Base-by-base conservation (phyloP, 2,329 filamentous ascomycete genomes). In the Aureobasidium sp. region DNA sequence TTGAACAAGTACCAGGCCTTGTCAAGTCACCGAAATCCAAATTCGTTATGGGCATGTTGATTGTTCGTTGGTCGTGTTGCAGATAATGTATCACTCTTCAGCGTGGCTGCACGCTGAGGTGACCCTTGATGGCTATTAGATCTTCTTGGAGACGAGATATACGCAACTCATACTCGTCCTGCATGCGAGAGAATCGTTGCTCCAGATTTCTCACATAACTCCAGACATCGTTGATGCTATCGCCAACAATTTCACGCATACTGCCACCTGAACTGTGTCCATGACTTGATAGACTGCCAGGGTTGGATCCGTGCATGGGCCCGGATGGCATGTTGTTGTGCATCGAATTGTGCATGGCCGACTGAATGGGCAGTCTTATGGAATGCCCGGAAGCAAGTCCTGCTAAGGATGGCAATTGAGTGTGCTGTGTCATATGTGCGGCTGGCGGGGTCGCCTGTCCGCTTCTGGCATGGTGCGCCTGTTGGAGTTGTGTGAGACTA, bases 161-260 rank as follows among this genome's bases (percentile, higher is more conserved):
- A 44, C 70, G 69, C 45, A 70, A 60, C 52, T 73, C 71, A 57
- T 75, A 71, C 54, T 76, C 74, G 59, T 75, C 71, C 54, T 72
- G 68, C 67, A 72, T 73, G 22, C 69, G 61, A 16, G 66, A 64
- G 64, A 76, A 71, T 16, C 70, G 66, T 29, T 62, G 78, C 63
- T 91, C 86, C 45, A 91, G 72, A 16, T 76, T 77, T 54, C 88
- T 82, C 29, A 90, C 79, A 62, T 89, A 89, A 3, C 76, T 71
- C 84, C 84, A 89, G 7, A 90, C 72, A 17, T 58, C 59, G 8
- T 58, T 55, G 12, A 64, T 61, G 24, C 57, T 81, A 71, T 49
- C 80, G 73, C 61, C 62, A 66, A 88, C 84, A 56, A 88, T 75
- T 60, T 88, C 88, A 57, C 79, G 80, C 58, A 80, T 80, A 62